Conservation (phyloP, 257 asterid genomes). For the Linaria vulgaris region DNA sequence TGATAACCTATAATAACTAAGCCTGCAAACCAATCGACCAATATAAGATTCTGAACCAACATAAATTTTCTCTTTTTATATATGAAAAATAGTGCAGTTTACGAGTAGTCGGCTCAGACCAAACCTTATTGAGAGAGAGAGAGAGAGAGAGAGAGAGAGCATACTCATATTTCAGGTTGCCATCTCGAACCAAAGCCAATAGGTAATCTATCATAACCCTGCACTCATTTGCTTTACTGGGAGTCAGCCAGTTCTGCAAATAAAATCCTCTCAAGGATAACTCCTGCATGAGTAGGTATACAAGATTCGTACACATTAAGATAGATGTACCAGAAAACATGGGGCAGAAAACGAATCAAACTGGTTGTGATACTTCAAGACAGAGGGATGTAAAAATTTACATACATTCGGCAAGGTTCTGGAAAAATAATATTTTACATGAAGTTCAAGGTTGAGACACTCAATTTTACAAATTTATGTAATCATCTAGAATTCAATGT, state of each 20-base stretch:
- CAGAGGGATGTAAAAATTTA: too few species aligned
- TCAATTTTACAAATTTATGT: too few species aligned
- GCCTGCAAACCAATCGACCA: too few species aligned
- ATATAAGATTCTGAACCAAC: too few species aligned
- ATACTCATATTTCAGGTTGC: constrained; percentile 83
- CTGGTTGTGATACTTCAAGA: too few species aligned
- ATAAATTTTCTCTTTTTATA: too few species aligned
- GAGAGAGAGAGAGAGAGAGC: constrained; percentile 14
- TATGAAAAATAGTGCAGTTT: too few species aligned
- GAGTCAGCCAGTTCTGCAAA: constrained; percentile 81
- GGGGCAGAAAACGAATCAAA: neutral
- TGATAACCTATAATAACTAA: too few species aligned
- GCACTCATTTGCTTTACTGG: constrained; percentile 66
- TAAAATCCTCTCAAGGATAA: constrained; percentile 91
- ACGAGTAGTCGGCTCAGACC: neutral
- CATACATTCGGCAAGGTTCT: too few species aligned
- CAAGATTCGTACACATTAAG: neutral
- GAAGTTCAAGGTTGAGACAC: too few species aligned
- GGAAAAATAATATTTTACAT: too few species aligned
- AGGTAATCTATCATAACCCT: constrained; percentile 76
- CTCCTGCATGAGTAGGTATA: constrained; percentile 49
- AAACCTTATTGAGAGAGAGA: neutral
- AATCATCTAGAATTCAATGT: too few species aligned
- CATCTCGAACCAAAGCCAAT: constrained; percentile 55
- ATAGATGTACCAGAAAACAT: neutral